Percentiles rank a stretch among this genome's conserved stretches.
phyloP scores from a whole-genome alignment of 2,329 filamentous ascomycete species.

The Ophiocordyceps polyrhachis-furcata region DNA sequence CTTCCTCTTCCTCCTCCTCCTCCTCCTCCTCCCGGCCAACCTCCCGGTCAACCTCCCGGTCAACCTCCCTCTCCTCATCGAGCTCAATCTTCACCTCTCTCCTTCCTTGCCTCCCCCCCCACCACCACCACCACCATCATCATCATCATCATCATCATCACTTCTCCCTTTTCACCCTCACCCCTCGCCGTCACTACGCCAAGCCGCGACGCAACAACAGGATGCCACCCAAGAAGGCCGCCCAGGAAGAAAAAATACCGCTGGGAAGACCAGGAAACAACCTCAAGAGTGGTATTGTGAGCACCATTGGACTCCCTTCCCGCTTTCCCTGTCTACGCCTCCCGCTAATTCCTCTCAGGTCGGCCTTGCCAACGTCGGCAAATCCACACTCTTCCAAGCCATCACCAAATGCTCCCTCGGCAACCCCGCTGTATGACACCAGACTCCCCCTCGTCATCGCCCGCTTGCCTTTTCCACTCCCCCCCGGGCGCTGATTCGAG shows the following conservation, averaged over 20 bases:
- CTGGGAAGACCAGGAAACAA: constrained; percentile 94
- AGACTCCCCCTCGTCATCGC: constrained; percentile 6
- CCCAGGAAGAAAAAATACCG: constrained; percentile 87
- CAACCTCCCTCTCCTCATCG: too few species aligned
- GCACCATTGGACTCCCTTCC: constrained; percentile 9
- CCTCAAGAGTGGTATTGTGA: constrained; percentile 97
- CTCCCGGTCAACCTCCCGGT: too few species aligned
- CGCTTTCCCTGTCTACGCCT: not conserved
- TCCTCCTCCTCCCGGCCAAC: too few species aligned
- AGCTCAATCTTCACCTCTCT: too few species aligned
- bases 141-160: too few species aligned
- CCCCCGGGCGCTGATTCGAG: too few species aligned
- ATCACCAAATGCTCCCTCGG: constrained; percentile 96
- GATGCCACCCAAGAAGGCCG: constrained; percentile 92
- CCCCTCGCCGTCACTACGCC: constrained; percentile 35
- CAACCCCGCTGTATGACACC: constrained; percentile 69
- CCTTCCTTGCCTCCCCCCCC: too few species aligned
- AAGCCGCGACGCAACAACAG: constrained; percentile 41
- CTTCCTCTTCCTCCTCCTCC: too few species aligned
- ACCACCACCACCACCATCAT: too few species aligned
- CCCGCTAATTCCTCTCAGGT: constrained; percentile 36
- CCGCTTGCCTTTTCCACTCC: constrained; percentile 17
- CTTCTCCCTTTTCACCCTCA: not conserved
- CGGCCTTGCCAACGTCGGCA: constrained; percentile 96
- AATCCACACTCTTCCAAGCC: constrained; percentile 98